Evolutionary conservation across 371 early-diverging fungal species (phyloP).

Genomic region (Mortierella sp.): DNA sequence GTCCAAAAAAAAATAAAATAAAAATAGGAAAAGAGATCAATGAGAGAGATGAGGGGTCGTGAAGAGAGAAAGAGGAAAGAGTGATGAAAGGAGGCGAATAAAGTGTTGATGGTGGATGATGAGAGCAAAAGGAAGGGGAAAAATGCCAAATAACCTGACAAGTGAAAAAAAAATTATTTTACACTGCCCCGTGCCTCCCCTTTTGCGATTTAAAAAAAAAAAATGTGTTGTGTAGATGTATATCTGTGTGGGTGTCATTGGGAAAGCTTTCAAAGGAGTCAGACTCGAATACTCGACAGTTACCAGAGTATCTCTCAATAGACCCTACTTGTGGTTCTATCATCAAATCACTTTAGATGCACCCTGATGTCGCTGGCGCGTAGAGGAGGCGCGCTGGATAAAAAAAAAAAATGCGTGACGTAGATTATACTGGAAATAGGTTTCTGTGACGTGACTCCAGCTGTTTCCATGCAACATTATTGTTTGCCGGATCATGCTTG

Average conservation of each 20-base stretch:
- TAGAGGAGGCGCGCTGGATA: no score
- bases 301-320: no score
- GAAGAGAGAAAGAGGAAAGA: conserved; percentile 4
- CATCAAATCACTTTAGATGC: no score
- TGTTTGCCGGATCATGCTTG: neutral
- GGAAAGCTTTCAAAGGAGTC: no score
- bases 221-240: no score
- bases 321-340: no score
- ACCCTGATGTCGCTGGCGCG: no score
- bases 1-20: neutral
- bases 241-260: no score
- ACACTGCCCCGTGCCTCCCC: neutral
- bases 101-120: conserved; percentile 14
- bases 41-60: neutral
- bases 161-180: neutral
- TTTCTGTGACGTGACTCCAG: no score
- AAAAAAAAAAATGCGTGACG: no score
- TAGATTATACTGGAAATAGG: neutral
- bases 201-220: no score
- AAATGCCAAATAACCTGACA: neutral
- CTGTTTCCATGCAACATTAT: neutral
- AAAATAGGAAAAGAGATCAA: neutral
- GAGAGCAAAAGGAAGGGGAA: neutral
- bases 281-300: no score
- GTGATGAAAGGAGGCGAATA: neutral